Base-by-base conservation (phyloP, 768 basidiomycete species). In the Wakefieldia striispora region DNA sequence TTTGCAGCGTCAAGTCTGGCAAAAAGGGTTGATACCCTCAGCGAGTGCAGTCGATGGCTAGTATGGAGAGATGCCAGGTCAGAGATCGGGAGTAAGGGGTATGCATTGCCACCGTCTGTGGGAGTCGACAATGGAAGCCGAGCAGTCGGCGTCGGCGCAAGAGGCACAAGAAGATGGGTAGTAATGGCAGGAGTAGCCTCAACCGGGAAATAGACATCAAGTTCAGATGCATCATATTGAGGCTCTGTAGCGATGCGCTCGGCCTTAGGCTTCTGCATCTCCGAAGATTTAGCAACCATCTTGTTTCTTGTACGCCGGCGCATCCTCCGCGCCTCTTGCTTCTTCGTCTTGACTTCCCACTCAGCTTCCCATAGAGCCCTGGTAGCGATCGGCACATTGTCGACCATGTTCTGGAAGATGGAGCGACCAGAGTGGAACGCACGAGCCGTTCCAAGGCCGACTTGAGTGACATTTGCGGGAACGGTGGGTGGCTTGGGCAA, bases 281-380 rank as follows among this genome's bases (percentile, higher is more conserved):
- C 65, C 49, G 58, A 62, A 42, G 61, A 55, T 40, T 63, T 59
- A 6, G 29, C 24, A 38, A 57, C 19, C 21, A 48, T 34, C 34
- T 61, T 47, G 39, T 58, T 61, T 53, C 63, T 55, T 13, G 50
- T 40, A 12, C 46, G 48, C 19, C 66, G 67, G 29, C 51, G 53
- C 27, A 68, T 45, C 41, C 40, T 68, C 40, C 55, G 61, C 4
- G 56, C 54, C 17, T 58, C 53, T 53, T 79, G 76, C 66, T 82
- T 74, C 53, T 70, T 74, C 56, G 72, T 65, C 53, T 80, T 77
- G 21, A 82, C 27, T 36, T 90, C 82, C 75, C 81, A 80, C 61
- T 91, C 87, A 0, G 80, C 82, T 63, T 91, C 85, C 63, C 81
- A 82, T 37, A 91, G 71, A 3, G 91, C 84, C 23, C 91, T 79